phyloP scores from a whole-genome alignment of 257 asterid species.

The Nicotiana noctiflora region DNA sequence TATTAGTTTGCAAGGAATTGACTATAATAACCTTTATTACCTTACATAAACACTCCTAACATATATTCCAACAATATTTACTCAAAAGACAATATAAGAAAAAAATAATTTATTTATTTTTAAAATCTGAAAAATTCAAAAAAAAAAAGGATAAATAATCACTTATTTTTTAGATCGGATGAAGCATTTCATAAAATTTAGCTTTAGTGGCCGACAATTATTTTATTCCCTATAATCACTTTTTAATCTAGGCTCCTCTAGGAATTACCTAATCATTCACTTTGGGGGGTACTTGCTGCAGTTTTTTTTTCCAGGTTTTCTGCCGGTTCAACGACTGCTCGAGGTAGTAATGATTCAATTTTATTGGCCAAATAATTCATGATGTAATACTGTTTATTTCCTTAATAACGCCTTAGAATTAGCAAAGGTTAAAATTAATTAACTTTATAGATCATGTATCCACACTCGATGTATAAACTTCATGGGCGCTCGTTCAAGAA shows the following conservation, averaged over 20 bases:
- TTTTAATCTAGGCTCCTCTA: not conserved
- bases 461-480: too few species aligned
- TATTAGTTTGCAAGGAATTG: too few species aligned
- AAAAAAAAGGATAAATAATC: too few species aligned
- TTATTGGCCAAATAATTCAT: not conserved
- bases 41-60: too few species aligned
- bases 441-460: too few species aligned
- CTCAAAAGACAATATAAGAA: too few species aligned
- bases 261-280: not conserved
- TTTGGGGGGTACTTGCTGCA: not conserved
- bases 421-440: not conserved
- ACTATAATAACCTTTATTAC: too few species aligned
- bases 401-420: not conserved
- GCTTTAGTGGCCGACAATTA: constrained; percentile 6
- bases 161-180: too few species aligned
- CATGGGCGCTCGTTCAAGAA: too few species aligned
- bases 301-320: not conserved
- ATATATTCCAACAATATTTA: too few species aligned
- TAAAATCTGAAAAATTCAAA: too few species aligned
- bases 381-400: not conserved
- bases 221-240: not conserved
- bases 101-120: too few species aligned
- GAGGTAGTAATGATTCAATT: not conserved
- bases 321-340: not conserved
- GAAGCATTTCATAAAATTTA: not conserved